A percentile compares a stretch with the other conserved stretches of the same genome.
Conservation (phyloP, 2,329 filamentous ascomycete genomes). For the Penicillium sp. region DNA sequence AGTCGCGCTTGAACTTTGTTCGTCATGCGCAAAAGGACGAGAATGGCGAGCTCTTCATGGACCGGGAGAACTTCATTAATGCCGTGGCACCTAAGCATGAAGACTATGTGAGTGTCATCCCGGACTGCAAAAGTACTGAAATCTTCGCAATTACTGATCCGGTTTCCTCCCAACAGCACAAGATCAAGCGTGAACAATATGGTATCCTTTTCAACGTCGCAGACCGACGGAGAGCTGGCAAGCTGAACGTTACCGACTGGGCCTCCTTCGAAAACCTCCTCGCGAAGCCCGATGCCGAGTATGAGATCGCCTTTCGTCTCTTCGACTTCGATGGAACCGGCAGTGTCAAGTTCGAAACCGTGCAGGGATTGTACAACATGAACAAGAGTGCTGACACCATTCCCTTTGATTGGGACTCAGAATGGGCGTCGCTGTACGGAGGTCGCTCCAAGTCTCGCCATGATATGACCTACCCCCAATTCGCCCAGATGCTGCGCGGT, state of each 20-base stretch:
- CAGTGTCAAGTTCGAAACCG: constrained; percentile 83
- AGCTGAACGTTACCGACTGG: constrained; percentile 81
- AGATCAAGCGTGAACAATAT: constrained; percentile 96
- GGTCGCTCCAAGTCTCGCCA: constrained; percentile 85
- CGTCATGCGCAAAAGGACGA: constrained; percentile 73
- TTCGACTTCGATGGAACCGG: constrained; percentile 86
- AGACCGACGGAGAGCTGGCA: constrained; percentile 71
- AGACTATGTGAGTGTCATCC: constrained; percentile 74
- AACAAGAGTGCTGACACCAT: constrained; percentile 84
- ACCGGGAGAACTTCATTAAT: constrained; percentile 80
- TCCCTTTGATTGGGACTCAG: constrained; percentile 94
- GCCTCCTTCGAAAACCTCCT: constrained; percentile 90
- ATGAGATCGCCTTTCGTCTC: constrained; percentile 95
- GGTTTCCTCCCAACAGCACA: constrained; percentile 63
- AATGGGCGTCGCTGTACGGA: constrained; percentile 94
- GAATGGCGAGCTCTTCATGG: constrained; percentile 75
- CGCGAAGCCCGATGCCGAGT: constrained; percentile 91
- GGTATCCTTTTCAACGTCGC: constrained; percentile 88
- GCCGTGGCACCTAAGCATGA: constrained; percentile 82
- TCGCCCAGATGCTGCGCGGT: constrained; percentile 95
- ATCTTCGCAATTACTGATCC: constrained; percentile 15
- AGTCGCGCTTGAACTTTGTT: constrained; percentile 73
- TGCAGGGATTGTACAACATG: constrained; percentile 78
- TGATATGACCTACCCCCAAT: constrained; percentile 90
- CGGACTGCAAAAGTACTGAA: background rate